Conservation (phyloP, 257 asterid species). For the Capsicum chinense region DNA sequence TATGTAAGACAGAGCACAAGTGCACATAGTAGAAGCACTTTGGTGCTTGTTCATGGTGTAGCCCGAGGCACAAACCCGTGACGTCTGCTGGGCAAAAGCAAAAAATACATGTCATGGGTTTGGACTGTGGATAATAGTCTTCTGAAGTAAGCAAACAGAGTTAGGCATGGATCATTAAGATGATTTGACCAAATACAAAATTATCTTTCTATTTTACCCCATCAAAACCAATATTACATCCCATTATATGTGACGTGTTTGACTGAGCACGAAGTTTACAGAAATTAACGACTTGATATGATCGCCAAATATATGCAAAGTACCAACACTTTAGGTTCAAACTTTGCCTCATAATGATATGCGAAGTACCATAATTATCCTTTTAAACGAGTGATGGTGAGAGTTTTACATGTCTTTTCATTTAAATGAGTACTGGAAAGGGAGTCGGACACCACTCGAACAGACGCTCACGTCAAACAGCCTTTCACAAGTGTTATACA, state of each 20-base stretch:
- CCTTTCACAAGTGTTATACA: too few relatives aligned
- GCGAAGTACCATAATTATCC: constrained; percentile 9
- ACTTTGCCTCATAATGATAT: background rate
- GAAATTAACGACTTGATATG: background rate
- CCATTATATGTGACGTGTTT: background rate
- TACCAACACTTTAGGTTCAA: background rate
- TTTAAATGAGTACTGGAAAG: background rate
- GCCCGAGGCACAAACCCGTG: background rate
- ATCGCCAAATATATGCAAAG: background rate
- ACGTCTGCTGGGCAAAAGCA: background rate
- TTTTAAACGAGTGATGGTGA: constrained; percentile 17
- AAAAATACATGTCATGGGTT: background rate
- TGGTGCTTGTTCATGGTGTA: background rate
- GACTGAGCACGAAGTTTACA: background rate
- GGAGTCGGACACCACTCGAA: too few relatives aligned
- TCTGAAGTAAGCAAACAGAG: constrained; percentile 2
- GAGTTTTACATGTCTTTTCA: background rate
- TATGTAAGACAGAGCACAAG: background rate
- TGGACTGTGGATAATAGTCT: background rate
- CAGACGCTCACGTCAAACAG: too few relatives aligned
- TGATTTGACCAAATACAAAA: background rate
- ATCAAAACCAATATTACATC: background rate
- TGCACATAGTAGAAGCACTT: background rate
- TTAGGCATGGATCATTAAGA: background rate
- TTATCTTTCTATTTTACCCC: constrained; percentile 19